Evolutionary conservation across 2,329 filamentous ascomycete species (phyloP).

Genomic region (Ceratocystis eucalypticola): DNA sequence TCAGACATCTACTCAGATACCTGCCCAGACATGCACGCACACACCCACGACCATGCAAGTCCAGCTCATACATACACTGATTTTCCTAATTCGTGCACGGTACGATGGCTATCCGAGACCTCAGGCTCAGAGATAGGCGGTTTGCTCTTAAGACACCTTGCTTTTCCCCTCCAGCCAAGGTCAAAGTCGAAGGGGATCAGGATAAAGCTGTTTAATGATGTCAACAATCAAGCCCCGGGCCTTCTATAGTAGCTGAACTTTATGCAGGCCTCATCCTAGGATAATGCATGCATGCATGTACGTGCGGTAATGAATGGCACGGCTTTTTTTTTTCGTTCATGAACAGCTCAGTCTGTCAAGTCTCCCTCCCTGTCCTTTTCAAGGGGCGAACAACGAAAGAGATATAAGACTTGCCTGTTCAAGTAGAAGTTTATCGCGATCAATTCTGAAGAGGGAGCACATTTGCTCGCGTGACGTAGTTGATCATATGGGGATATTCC

Average conservation of each 20-base stretch:
- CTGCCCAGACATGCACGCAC: too few species aligned
- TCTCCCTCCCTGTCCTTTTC: too few species aligned
- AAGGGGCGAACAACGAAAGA: too few species aligned
- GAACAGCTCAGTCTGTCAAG: too few species aligned
- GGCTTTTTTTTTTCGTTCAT: neutral
- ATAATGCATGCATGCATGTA: neutral
- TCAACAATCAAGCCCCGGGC: neutral
- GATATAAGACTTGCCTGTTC: neutral
- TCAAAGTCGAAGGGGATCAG: neutral
- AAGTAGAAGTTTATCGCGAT: neutral
- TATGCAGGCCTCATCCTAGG: conserved; percentile 3
- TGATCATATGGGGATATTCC: neutral
- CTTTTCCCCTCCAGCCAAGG: neutral
- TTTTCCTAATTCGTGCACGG: too few species aligned
- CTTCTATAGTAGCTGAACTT: conserved; percentile 11
- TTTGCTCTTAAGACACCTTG: neutral
- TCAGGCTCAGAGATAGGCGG: neutral
- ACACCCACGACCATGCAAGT: neutral
- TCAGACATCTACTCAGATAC: too few species aligned
- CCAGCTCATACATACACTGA: neutral
- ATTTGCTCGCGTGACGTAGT: neutral
- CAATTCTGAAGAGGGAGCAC: neutral
- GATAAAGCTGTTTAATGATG: conserved; percentile 2
- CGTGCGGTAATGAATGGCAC: neutral
- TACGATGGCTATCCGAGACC: neutral